These are phyloP conservation scores for Rhododendron molle DNA, from an alignment of 148 eudicot genomes.

Conservation along the genomic window DNA sequence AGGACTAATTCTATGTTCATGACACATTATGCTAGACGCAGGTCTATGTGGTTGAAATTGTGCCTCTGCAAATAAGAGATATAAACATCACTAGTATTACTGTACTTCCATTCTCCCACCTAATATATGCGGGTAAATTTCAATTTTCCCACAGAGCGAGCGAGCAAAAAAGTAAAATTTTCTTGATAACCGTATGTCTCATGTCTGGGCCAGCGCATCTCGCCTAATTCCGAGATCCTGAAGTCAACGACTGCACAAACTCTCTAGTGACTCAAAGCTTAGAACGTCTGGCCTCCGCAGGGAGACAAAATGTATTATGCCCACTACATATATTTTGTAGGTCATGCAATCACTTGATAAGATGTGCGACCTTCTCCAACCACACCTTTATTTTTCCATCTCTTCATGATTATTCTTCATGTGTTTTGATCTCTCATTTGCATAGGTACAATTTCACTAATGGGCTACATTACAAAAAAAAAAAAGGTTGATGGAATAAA, in stretches of 20 bases:
- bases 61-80: too few relatives aligned
- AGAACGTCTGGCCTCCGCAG: too few relatives aligned
- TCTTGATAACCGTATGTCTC: too few relatives aligned
- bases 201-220: too few relatives aligned
- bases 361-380: not conserved
- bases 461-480: slow-evolving; percentile 7
- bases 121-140: not conserved
- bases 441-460: slow-evolving; percentile 3
- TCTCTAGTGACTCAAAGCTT: too few relatives aligned
- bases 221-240: too few relatives aligned
- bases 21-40: too few relatives aligned
- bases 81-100: not conserved
- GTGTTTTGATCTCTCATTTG: not conserved
- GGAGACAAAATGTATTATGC: not conserved
- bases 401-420: slow-evolving; percentile 9
- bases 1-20: too few relatives aligned
- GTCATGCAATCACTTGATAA: slow-evolving; percentile 2
- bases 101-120: not conserved
- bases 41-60: too few relatives aligned
- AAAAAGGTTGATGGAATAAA: not conserved
- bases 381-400: not conserved
- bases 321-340: not conserved
- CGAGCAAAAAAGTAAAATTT: too few relatives aligned
- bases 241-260: too few relatives aligned
- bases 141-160: not conserved